Evolutionary conservation across 192 early-diverging fungal genomes (phyloP).

Genomic region (Coemansia biformis): DNA sequence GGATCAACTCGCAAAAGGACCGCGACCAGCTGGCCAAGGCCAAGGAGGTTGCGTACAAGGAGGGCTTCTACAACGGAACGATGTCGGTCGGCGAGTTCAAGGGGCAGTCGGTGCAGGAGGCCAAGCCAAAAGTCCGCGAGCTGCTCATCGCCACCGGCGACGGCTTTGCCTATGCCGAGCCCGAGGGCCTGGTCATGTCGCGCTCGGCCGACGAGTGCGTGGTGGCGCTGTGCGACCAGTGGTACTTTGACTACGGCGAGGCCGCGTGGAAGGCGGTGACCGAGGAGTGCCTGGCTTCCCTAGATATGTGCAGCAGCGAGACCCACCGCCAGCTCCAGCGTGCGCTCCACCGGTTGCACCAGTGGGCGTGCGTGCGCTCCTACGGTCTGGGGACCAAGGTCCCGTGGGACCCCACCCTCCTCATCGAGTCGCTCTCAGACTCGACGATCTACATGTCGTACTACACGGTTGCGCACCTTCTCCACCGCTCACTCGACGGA

Average conservation of each 20-base stretch:
- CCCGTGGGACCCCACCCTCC: slow-evolving; percentile 87
- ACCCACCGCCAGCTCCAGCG: slow-evolving; percentile 80
- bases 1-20: slow-evolving; percentile 97
- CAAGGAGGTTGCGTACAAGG: slow-evolving; percentile 95
- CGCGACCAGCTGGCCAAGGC: slow-evolving; percentile 84
- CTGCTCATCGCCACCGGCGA: slow-evolving; percentile 62
- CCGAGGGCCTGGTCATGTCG: slow-evolving; percentile 87
- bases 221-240: slow-evolving; percentile 92
- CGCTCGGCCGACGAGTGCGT: slow-evolving; percentile 97
- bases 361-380: slow-evolving; percentile 95
- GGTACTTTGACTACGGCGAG: slow-evolving; percentile 99
- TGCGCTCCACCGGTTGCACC: slow-evolving; percentile 85
- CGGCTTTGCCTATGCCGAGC: slow-evolving; percentile 91
- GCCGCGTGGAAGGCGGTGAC: slow-evolving; percentile 71
- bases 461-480: slow-evolving; percentile 91
- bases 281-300: slow-evolving; percentile 67
- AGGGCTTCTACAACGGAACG: slow-evolving; percentile 91
- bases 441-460: slow-evolving; percentile 99
- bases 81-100: slow-evolving; percentile 79
- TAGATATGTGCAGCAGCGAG: slow-evolving; percentile 78
- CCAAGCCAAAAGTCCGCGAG: slow-evolving; percentile 77
- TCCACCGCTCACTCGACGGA: slow-evolving; percentile 89
- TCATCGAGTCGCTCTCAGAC: slow-evolving; percentile 95
- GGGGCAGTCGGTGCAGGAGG: slow-evolving; percentile 85
- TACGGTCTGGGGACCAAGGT: slow-evolving; percentile 89